These are phyloP conservation scores for Miscanthus lutarioriparius DNA, from an alignment of 176 grass and related monocot species.

Conservation along the genomic window DNA sequence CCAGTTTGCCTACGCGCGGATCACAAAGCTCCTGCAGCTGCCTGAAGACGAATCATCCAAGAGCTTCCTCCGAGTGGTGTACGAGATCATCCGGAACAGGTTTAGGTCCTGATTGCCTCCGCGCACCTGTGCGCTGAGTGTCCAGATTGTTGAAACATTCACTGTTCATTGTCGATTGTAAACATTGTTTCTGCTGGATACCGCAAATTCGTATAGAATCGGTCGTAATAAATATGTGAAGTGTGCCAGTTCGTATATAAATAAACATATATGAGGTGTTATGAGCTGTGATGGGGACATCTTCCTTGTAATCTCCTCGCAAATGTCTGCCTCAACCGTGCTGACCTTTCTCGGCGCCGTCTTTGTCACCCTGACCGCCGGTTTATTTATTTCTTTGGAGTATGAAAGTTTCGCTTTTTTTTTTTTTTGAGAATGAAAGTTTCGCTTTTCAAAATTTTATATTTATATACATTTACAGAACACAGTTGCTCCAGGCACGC, in stretches of 20 bases:
- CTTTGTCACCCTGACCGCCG: not conserved
- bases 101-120: constrained; percentile 41
- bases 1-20: constrained; percentile 53
- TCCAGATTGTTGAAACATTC: constrained; percentile 6
- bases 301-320: too few relatives aligned
- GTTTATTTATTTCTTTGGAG: not conserved
- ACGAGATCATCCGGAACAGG: constrained; percentile 71
- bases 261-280: not conserved
- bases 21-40: constrained; percentile 76
- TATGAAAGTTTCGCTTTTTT: too few relatives aligned
- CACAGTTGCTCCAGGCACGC: too few relatives aligned
- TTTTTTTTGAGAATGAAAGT: too few relatives aligned
- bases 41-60: constrained; percentile 67
- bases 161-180: not conserved
- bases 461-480: too few relatives aligned
- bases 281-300: not conserved
- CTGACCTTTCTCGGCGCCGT: too few relatives aligned
- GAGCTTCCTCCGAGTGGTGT: constrained; percentile 67
- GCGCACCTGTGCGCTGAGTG: not conserved
- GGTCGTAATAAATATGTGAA: not conserved
- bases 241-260: not conserved
- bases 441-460: too few relatives aligned
- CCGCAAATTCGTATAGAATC: not conserved
- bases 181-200: not conserved
- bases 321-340: not conserved